Evolutionary conservation across 164 flowering plant species (phyloP).

Genomic region (Euptelea pleiosperma): DNA sequence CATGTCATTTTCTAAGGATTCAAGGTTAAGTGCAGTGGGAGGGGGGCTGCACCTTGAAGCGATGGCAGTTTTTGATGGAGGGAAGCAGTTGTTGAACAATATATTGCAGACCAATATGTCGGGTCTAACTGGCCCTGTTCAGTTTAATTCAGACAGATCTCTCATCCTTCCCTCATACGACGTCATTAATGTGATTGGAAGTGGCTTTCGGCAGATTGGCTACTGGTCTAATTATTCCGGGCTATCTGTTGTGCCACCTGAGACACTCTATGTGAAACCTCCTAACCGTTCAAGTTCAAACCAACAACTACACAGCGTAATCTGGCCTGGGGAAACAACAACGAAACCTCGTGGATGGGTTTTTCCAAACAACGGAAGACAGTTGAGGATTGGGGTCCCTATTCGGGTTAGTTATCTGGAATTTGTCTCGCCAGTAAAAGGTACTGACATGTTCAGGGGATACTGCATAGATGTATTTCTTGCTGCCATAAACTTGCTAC

Average conservation of each 20-base stretch:
- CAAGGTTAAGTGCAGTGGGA: conserved; percentile 7
- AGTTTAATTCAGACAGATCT: conserved; percentile 42
- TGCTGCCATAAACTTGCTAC: conserved; percentile 61
- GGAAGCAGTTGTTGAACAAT: conserved; percentile 17
- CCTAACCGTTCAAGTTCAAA: conserved; percentile 37
- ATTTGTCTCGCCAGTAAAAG: conserved; percentile 42
- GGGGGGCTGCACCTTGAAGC: conserved; percentile 20
- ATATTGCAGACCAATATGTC: conserved; percentile 18
- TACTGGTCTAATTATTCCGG: conserved; percentile 81
- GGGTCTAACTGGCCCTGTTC: conserved; percentile 46
- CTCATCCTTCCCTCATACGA: conserved; percentile 60
- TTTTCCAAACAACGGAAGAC: conserved; percentile 63
- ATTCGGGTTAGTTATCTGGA: conserved; percentile 52
- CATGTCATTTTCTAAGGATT: conserved; percentile 23
- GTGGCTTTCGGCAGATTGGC: conserved; percentile 56
- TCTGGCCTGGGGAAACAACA: conserved; percentile 77
- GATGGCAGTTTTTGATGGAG: conserved; percentile 22
- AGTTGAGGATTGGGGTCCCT: conserved; percentile 69
- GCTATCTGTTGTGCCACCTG: conserved; percentile 45
- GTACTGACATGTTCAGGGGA: conserved; percentile 48
- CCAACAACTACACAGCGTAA: conserved; percentile 31
- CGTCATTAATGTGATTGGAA: conserved; percentile 61
- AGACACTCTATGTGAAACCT: conserved; percentile 31
- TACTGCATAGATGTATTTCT: conserved; percentile 80
- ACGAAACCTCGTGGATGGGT: conserved; percentile 84